Evolutionary conservation across 1,284 basidiomycete species (phyloP).

Genomic region (Naganishia sp.): DNA sequence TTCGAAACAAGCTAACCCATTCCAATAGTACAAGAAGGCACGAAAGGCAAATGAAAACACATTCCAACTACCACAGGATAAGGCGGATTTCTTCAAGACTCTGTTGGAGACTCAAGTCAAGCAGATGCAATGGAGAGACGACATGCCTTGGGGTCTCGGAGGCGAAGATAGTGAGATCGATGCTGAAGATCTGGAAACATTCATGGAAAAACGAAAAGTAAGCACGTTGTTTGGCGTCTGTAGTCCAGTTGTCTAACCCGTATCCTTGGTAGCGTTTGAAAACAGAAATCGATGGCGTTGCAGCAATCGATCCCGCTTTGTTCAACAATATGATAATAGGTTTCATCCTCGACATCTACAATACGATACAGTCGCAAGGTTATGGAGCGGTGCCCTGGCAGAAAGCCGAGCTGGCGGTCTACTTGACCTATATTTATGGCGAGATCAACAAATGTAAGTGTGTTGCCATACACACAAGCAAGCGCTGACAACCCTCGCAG

Average conservation of each 20-base stretch:
- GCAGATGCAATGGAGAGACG: constrained; percentile 64
- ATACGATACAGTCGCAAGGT: constrained; percentile 45
- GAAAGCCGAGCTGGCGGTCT: constrained; percentile 87
- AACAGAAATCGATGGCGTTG: constrained; percentile 52
- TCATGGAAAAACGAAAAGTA: constrained; percentile 83
- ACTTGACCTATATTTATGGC: constrained; percentile 89
- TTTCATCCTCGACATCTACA: constrained; percentile 47
- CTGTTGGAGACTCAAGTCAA: constrained; percentile 77
- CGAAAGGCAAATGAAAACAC: constrained; percentile 65
- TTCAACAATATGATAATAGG: constrained; percentile 34
- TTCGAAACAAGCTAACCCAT: not conserved
- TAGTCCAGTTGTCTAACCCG: constrained; percentile 56
- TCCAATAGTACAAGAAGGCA: constrained; percentile 69
- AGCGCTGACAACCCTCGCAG: constrained; percentile 3
- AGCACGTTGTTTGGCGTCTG: constrained; percentile 25
- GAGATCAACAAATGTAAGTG: constrained; percentile 65
- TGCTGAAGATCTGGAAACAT: constrained; percentile 83
- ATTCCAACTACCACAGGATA: constrained; percentile 63
- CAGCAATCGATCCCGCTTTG: constrained; percentile 36
- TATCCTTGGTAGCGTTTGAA: constrained; percentile 64
- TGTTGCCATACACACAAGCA: not conserved
- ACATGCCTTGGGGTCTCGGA: constrained; percentile 79
- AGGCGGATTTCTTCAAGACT: constrained; percentile 75
- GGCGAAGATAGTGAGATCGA: constrained; percentile 72
- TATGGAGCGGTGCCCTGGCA: constrained; percentile 72